Percentiles rank a stretch among this genome's conserved stretches.
phyloP scores from a whole-genome alignment of 2,329 filamentous ascomycete genomes.

The Arthrobotrys megalospora region DNA sequence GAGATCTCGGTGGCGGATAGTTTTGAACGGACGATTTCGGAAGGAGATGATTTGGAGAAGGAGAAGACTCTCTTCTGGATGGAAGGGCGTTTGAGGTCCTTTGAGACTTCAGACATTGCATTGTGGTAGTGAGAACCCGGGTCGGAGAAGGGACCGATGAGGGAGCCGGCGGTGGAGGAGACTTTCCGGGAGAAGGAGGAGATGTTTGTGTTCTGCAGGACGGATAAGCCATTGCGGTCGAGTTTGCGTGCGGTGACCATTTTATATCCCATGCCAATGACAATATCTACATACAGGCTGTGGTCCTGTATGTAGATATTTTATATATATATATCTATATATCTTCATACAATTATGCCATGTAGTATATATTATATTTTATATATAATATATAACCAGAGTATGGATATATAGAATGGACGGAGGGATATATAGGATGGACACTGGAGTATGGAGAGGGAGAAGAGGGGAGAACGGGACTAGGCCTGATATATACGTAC shows the following conservation, averaged over 20 bases:
- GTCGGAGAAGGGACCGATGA: constrained; percentile 80
- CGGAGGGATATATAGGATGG: background rate
- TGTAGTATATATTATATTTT: too few relatives aligned
- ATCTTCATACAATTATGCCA: too few relatives aligned
- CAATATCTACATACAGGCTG: background rate
- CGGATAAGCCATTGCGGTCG: constrained; percentile 6
- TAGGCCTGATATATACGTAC: constrained; percentile 23
- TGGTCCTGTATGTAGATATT: background rate
- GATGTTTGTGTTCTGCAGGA: constrained; percentile 64
- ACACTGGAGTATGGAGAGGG: constrained; percentile 36
- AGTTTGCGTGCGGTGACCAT: constrained; percentile 26
- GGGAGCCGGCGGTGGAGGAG: constrained; percentile 89
- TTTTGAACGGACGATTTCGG: constrained; percentile 91
- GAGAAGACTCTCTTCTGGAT: constrained; percentile 93
- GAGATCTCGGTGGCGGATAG: constrained; percentile 94
- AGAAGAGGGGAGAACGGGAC: background rate
- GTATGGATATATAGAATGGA: background rate
- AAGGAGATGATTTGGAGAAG: constrained; percentile 90
- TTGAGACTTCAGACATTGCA: constrained; percentile 90
- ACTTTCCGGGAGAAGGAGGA: constrained; percentile 90
- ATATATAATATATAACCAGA: too few relatives aligned
- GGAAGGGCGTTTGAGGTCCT: constrained; percentile 85
- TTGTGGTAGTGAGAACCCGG: constrained; percentile 81
- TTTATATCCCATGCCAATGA: background rate
- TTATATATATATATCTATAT: constrained; percentile 27